phyloP scores from a whole-genome alignment of 129 eudicot genomes.

The Tagetes patula region DNA sequence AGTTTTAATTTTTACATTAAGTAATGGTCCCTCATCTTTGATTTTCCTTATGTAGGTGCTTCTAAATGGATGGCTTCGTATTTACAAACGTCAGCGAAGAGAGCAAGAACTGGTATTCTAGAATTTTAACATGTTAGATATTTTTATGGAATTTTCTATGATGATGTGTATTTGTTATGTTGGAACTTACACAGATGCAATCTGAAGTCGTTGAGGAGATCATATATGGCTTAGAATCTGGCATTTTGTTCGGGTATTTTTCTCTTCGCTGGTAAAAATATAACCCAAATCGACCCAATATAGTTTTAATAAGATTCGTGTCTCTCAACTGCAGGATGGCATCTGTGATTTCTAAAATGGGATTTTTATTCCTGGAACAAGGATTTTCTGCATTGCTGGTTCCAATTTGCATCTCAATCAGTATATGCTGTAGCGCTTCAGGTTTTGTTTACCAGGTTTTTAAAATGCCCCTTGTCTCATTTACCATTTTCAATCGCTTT shows the following conservation, averaged over 20 bases:
- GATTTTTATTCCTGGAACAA: constrained; percentile 90
- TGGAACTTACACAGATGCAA: constrained; percentile 61
- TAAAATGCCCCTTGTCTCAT: not conserved
- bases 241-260: constrained; percentile 89
- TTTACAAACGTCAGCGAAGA: constrained; percentile 88
- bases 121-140: not conserved
- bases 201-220: constrained; percentile 98
- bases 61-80: constrained; percentile 96
- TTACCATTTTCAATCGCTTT: not conserved
- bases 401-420: constrained; percentile 77
- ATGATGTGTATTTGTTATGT: constrained; percentile 20
- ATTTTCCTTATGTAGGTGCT: constrained; percentile 47
- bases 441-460: constrained; percentile 90
- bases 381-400: constrained; percentile 76
- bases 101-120: constrained; percentile 85
- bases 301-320: not conserved
- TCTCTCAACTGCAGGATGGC: constrained; percentile 70
- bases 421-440: constrained; percentile 86
- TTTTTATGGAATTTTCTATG: not conserved
- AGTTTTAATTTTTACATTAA: not conserved
- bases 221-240: constrained; percentile 94
- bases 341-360: constrained; percentile 94
- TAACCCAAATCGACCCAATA: constrained; percentile 5
- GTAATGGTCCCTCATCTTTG: not conserved
- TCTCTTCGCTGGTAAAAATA: not conserved